Evolutionary conservation across 805 yeast genomes (phyloP), one percentile per base, ranked within the genome.

Genomic region (Metschnikowia continentalis): DNA sequence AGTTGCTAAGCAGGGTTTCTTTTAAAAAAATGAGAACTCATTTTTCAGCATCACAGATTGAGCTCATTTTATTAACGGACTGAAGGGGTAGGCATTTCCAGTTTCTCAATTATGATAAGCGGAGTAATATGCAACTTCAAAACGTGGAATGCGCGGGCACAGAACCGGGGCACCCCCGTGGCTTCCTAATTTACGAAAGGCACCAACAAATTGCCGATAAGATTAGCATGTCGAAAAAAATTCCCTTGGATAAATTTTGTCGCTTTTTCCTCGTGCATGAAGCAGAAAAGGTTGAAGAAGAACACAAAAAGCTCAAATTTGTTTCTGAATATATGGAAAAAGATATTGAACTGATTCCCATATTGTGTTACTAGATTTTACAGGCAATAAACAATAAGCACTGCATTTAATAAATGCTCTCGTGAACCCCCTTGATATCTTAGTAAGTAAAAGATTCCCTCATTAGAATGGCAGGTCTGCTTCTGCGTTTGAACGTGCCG

Each of bases 131-230:
- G 46, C 46, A 30, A 33, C 45, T 32, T 8, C 32, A n/a, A 20
- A 42, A 19, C 45, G 45, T 42, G 37, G 22, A 20, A n/a, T 33
- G 38, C 22, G 38, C 46, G 46, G 37, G 46, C 45, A 33, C 46
- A 42, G 5, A 42, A 42, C 46, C 38, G 10, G 26, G 13, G 8
- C 10, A n/a, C 38, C 37, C 40, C 46, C 45, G 45, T 42, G 45
- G 45, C 46, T 20, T 22, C 38, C n/a, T n/a, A 20, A 32, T 14
- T 42, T 32, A 32, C 32, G 14, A 35, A 15, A 10, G 22, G 17
- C 13, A n/a, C 3, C 13, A 7, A 35, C 13, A 37, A 26, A 26
- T 7, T 22, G 26, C 26, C 1, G 26, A 26, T 26, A 26, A 26
- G 4, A 26, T 26, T 26, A 8, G 30, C 13, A 5, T 26, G 30